A percentile compares a stretch with the other conserved stretches of the same genome.
phyloP scores from a whole-genome alignment of 495 filamentous ascomycete species.

The Xylaria scruposa region DNA sequence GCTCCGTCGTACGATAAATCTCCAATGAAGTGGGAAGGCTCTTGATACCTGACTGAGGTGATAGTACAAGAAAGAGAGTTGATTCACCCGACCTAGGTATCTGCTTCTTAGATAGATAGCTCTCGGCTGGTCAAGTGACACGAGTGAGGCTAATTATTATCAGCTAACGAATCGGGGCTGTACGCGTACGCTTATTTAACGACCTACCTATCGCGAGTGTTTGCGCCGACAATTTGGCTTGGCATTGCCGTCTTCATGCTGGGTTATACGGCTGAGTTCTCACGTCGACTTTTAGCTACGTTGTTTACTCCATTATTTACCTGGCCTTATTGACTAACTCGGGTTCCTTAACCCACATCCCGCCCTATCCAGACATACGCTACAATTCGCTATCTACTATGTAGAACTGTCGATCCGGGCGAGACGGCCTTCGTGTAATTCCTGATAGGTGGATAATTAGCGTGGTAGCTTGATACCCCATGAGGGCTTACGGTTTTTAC shows the following conservation, averaged over 20 bases:
- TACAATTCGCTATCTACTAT: not conserved
- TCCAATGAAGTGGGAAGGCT: not conserved
- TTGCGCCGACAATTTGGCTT: slow-evolving; percentile 10
- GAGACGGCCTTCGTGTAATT: not conserved
- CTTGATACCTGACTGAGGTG: not conserved
- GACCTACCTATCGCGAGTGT: slow-evolving; percentile 24
- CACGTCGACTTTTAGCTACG: not conserved
- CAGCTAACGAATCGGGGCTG: not conserved
- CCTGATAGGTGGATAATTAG: not conserved
- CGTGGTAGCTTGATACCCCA: not conserved
- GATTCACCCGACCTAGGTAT: not conserved
- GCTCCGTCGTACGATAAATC: not conserved
- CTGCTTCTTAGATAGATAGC: too few species aligned
- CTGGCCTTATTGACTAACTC: not conserved
- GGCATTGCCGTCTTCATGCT: slow-evolving; percentile 2
- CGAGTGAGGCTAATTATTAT: not conserved
- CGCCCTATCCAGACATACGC: not conserved
- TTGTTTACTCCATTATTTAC: not conserved
- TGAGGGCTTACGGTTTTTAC: not conserved
- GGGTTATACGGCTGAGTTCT: not conserved
- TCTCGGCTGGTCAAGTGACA: not conserved
- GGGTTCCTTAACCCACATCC: slow-evolving; percentile 3
- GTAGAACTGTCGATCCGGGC: slow-evolving; percentile 14
- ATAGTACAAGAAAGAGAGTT: not conserved
- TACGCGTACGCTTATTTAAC: not conserved